Evolutionary conservation across 2,329 filamentous ascomycete species (phyloP), one percentile per base, ranked within the genome.

Genomic region (Myriosclerotinia curreyana): DNA sequence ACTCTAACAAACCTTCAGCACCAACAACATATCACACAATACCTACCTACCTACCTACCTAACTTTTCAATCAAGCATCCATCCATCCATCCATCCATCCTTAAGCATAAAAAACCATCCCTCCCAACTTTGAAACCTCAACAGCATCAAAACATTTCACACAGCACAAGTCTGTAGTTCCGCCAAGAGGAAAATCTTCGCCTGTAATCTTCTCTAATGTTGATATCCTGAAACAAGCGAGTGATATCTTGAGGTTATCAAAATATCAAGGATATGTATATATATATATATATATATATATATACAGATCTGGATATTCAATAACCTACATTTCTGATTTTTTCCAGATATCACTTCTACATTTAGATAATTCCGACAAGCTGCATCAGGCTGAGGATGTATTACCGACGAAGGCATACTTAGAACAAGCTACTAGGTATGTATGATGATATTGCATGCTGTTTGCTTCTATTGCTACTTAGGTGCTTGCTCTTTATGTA

Each of bases 201-300:
- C 54, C 40, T 58, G 22, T 58, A 46, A 34, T 58, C 40, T 36
- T 58, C 40, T 48, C 25, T 34, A 36, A 34, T 62, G 31, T 62
- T 58, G 56, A 56, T 34, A 56, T 58, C 28, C 22, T 63, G 44
- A 58, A 63, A 58, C 52, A 51, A 46, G 44, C 42, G 52, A 63
- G 22, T 20, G 31, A 25, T 48, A 46, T 58, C 28, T 14, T 58
- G 42, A 38, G 20, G 42, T 58, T 36, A 58, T 34, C 28, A 20
- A 17, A 17, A 48, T 25, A 36, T 48, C 42, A 46, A 48, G 42
- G 55, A 42, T 48, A 12, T n/a, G n/a, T n/a, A n/a, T n/a, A n/a
- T n/a, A n/a, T n/a, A n/a, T n/a, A n/a, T n/a, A n/a, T n/a, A n/a
- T n/a, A n/a, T n/a, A n/a, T n/a, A n/a, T n/a, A n/a, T n/a, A n/a